Conservation (phyloP, 1,284 basidiomycete species). For the Lentinula novae-zelandiae region DNA sequence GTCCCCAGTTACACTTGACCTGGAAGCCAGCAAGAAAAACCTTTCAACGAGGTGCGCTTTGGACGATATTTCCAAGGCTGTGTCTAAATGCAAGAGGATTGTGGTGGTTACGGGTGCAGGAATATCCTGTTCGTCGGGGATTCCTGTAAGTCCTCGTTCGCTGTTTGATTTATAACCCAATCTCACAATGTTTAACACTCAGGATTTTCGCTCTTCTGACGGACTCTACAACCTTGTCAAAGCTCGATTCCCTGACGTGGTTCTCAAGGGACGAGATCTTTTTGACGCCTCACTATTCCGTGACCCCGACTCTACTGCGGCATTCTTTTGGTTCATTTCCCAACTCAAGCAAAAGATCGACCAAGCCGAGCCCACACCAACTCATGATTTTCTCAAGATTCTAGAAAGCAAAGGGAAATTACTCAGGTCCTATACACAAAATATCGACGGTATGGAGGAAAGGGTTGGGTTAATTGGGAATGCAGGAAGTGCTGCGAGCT, state of each 20-base stretch:
- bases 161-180: no score
- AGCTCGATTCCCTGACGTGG: conserved; percentile 75
- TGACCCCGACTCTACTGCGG: conserved; percentile 78
- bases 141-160: conserved; percentile 61
- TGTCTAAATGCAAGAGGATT: conserved; percentile 82
- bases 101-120: conserved; percentile 89
- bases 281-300: conserved; percentile 88
- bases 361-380: conserved; percentile 75
- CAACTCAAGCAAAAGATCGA: conserved; percentile 84
- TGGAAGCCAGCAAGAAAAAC: conserved; percentile 2
- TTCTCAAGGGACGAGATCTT: conserved; percentile 85
- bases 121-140: conserved; percentile 90
- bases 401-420: conserved; percentile 84
- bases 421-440: conserved; percentile 90
- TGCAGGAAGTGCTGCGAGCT: conserved; percentile 50
- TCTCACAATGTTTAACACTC: not conserved
- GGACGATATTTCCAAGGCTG: conserved; percentile 64
- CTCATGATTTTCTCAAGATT: conserved; percentile 85
- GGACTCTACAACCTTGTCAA: conserved; percentile 89
- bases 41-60: conserved; percentile 36
- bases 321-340: conserved; percentile 95
- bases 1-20: conserved; percentile 17
- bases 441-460: conserved; percentile 91
- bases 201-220: conserved; percentile 90
- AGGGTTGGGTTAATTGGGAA: conserved; percentile 70